phyloP scores from a whole-genome alignment of 441 rosid genomes.

The Croton laevigatus region DNA sequence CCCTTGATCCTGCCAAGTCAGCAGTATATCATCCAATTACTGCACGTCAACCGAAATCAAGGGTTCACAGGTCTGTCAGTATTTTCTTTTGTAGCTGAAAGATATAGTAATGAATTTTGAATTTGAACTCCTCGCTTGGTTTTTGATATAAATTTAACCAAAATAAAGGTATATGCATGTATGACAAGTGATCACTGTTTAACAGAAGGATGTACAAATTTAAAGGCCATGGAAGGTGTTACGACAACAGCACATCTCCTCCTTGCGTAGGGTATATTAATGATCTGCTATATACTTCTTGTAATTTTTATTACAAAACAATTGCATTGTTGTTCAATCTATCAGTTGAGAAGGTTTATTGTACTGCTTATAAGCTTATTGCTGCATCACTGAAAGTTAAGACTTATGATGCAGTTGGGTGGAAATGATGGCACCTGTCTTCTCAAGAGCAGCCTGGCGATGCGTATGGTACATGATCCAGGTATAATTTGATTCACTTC shows the following conservation, averaged over 20 bases:
- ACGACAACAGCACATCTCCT: slow-evolving; percentile 68
- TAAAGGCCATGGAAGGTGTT: slow-evolving; percentile 70
- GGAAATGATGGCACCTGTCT: slow-evolving; percentile 98
- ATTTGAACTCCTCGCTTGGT: neutral
- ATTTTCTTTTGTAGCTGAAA: neutral
- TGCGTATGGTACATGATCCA: slow-evolving; percentile 92
- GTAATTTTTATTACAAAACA: neutral
- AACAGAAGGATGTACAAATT: slow-evolving; percentile 70
- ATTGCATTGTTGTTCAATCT: neutral
- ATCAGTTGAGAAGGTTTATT: neutral
- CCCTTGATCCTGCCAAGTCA: slow-evolving; percentile 66
- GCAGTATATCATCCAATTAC: slow-evolving; percentile 73
- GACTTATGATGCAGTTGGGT: slow-evolving; percentile 66
- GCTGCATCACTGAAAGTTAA: neutral
- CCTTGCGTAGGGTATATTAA: slow-evolving; percentile 71
- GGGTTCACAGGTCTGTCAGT: slow-evolving; percentile 55
- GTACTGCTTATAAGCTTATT: neutral
- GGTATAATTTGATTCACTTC: slow-evolving; percentile 34
- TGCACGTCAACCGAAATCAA: slow-evolving; percentile 48
- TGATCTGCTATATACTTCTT: neutral
- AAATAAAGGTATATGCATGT: neutral
- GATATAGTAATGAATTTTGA: neutral
- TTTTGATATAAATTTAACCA: neutral
- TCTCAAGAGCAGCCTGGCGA: slow-evolving; percentile 86
- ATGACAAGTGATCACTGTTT: neutral